Base-by-base conservation (phyloP, 2,329 filamentous ascomycete species). In the Colletotrichum liaoningense region DNA sequence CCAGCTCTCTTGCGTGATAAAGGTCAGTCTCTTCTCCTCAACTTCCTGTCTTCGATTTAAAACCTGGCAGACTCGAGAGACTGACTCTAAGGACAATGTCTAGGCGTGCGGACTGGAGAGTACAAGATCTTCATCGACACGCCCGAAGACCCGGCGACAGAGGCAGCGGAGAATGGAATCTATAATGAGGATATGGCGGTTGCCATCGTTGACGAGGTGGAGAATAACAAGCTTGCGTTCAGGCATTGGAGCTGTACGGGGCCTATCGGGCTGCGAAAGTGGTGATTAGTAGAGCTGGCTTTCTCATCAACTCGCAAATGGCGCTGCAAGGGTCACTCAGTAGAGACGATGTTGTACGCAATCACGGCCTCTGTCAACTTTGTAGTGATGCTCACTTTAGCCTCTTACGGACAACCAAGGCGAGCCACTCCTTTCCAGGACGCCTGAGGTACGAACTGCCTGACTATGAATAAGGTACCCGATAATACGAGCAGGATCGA, bases 141-240 rank as follows among this genome's bases (percentile, higher is more conserved):
- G 11, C 24, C 63, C 3, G 52, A 57, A 16, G 33, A 65, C 11
- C 63, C 63, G 22, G 63, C 63, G 12, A 24, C 22, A 8, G 54
- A 67, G 54, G 52, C 63, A n/a, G 54, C 63, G 9, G 14, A 49
- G 1, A 35, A 38, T 3, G 54, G 63, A 9, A 67, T 57, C 24
- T 67, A 58, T 12, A 58, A 67, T 16, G 35, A 67, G 12, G 63
- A 67, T n/a, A 67, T 67, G 63, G 35, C 35, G 6, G 63, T 67
- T 49, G 54, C 54, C 14, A 58, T 67, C n/a, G 56, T 58, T 8
- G 54, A 67, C 22, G 54, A 67, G 16, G 63, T 58, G 54, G 54
- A 67, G 35, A 58, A 58, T 7, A 67, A 46, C 8, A 67, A 49
- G 2, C 9, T 67, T 12, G 54, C 52, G 3, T 67, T 46, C 11